Evolutionary conservation across 805 yeast genomes (phyloP).

Genomic region (Saccharomycopsis sp.): DNA sequence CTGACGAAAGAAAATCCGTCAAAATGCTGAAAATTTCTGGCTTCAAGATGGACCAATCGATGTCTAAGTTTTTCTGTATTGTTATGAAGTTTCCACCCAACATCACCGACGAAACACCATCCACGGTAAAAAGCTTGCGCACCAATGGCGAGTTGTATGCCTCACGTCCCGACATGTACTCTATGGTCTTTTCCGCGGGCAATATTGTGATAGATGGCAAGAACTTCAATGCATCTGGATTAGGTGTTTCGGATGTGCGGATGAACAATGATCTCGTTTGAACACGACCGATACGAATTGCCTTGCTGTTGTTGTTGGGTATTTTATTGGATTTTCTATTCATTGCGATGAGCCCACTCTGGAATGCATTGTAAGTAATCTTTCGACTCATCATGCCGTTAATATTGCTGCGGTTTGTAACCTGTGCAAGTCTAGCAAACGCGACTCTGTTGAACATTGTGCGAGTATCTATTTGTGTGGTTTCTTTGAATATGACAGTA

Average conservation of each 20-base stretch:
- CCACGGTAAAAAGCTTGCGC: slow-evolving; percentile 62
- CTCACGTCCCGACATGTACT: slow-evolving; percentile 68
- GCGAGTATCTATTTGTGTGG: no score
- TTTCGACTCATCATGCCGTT: not conserved
- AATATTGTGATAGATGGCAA: slow-evolving; percentile 68
- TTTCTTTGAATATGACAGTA: no score
- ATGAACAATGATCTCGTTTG: slow-evolving; percentile 42
- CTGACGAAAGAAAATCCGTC: slow-evolving; percentile 31
- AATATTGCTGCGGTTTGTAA: not conserved
- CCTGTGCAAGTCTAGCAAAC: not conserved
- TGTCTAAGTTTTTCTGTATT: slow-evolving; percentile 44
- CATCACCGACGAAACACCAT: slow-evolving; percentile 71
- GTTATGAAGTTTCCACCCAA: slow-evolving; percentile 83
- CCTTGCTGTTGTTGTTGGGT: not conserved
- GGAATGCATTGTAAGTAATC: not conserved
- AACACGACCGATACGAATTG: not conserved
- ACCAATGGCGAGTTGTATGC: slow-evolving; percentile 75
- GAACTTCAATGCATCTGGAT: slow-evolving; percentile 79
- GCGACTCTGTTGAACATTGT: not conserved
- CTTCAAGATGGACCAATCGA: slow-evolving; percentile 53
- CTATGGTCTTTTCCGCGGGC: slow-evolving; percentile 58
- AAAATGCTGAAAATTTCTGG: slow-evolving; percentile 50
- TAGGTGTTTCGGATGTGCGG: slow-evolving; percentile 82
- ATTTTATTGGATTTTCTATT: not conserved
- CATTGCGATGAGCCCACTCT: not conserved